Evolutionary conservation across 306 rosid species (phyloP), one percentile per base, ranked within the genome.

Genomic region (Medicago lupulina): DNA sequence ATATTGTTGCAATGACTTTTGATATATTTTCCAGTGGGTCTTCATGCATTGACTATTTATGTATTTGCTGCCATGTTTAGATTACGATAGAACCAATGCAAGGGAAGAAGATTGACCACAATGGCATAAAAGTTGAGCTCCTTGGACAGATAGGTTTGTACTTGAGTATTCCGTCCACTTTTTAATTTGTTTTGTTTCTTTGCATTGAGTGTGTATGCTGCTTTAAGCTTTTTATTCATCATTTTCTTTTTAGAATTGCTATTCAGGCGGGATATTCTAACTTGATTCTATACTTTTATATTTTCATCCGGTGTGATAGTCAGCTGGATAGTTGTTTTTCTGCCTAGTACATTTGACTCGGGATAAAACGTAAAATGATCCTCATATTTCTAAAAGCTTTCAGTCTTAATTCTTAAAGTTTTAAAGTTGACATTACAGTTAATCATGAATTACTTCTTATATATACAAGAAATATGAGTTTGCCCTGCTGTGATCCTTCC

Each of bases 41-140:
- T 62, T 61, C 36, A 36, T 53, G 55, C 4, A 15, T 54, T 46
- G 39, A 73, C 67, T 43, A 25, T 69, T 74, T 68, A 41, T 55
- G 46, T 51, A 31, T 49, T 8, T 81, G 77, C 69, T 83, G 46
- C 78, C 64, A 57, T 79, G 40, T 74, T 76, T 82, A 92, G 99
- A 83, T 92, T 71, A 84, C 90, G 36, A 77, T 95, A 67, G 98
- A 95, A 78, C 99, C 97, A 66, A 73, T 92, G 88, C 99, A 91
- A 83, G 99, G 98, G 82, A 95, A 92, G 86, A 95, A 90, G 83
- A 83, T 95, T 59, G 98, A 95, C 71, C 99, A 95, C 88, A 95
- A 95, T 82, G 99, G 98, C 23, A 86, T 95, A 62, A 92, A 95
- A 84, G 92, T 92, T 50, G 99, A 95, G 89, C 97, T 95, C 59